Percentiles rank a stretch among this genome's conserved stretches.
Conservation (phyloP, 1,139 yeast species). For the Suhomyces chickasaworum region DNA sequence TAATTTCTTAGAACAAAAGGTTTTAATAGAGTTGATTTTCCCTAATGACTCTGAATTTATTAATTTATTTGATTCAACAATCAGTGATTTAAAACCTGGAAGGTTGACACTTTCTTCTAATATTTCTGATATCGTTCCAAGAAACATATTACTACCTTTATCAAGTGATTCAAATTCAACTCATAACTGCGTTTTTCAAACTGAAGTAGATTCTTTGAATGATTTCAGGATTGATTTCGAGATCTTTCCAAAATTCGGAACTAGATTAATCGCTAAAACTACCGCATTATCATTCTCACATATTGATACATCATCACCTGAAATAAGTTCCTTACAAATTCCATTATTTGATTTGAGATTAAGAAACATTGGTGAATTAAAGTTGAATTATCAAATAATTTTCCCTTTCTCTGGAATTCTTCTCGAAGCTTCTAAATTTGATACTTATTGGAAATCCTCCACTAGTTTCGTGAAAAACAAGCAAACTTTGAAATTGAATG, state of each 20-base stretch:
- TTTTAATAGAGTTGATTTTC: constrained; percentile 73
- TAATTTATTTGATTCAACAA: constrained; percentile 48
- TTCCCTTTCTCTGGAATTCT: constrained; percentile 88
- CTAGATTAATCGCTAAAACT: constrained; percentile 86
- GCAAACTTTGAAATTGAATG: constrained; percentile 34
- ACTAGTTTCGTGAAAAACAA: constrained; percentile 43
- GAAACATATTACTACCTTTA: constrained; percentile 79
- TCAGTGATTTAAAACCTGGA: constrained; percentile 50
- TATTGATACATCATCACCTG: constrained; percentile 48
- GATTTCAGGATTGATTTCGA: constrained; percentile 86
- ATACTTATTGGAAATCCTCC: constrained; percentile 95
- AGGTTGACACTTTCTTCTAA: constrained; percentile 73
- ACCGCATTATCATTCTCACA: constrained; percentile 66
- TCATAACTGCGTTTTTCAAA: constrained; percentile 75
- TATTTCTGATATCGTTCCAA: constrained; percentile 75
- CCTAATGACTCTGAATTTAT: constrained; percentile 59
- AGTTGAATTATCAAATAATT: constrained; percentile 78
- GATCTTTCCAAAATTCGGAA: constrained; percentile 91
- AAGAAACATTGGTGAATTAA: constrained; percentile 78
- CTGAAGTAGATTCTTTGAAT: constrained; percentile 66
- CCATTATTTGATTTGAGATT: constrained; percentile 84
- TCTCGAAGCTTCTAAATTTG: constrained; percentile 87
- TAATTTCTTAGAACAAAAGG: constrained; percentile 87
- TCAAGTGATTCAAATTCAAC: constrained; percentile 62
- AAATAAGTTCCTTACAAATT: constrained; percentile 52